These are phyloP conservation scores for Populus hybrid DNA, from an alignment of 441 rosid species.

Conservation along the genomic window DNA sequence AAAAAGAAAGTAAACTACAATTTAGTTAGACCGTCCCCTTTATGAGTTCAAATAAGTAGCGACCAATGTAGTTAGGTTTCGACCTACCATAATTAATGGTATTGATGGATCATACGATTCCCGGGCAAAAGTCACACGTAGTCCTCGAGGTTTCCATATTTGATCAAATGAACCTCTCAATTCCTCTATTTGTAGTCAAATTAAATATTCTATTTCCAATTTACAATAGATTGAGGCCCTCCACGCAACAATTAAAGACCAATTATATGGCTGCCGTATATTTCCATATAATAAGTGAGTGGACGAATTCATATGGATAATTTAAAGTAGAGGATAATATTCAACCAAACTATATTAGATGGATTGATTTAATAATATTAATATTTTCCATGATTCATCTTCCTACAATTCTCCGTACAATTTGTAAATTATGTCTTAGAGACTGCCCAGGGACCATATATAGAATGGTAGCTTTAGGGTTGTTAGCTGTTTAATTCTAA, in stretches of 20 bases:
- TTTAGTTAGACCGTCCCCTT: slow-evolving; percentile 27
- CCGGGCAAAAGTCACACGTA: neutral
- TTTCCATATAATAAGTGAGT: neutral
- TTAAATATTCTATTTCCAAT: neutral
- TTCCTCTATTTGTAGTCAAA: neutral
- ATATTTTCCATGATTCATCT: neutral
- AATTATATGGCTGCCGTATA: neutral
- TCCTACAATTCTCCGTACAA: neutral
- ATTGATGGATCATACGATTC: slow-evolving; percentile 14
- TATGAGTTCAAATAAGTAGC: slow-evolving; percentile 29
- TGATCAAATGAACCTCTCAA: neutral
- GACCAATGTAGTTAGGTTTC: slow-evolving; percentile 28
- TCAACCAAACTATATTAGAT: neutral
- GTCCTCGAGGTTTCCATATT: neutral
- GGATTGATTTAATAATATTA: neutral
- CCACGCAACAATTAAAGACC: neutral
- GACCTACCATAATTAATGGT: slow-evolving; percentile 40
- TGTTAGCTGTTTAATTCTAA: slow-evolving; percentile 26
- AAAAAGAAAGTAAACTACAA: neutral
- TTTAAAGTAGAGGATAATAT: neutral
- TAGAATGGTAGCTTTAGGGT: slow-evolving; percentile 19
- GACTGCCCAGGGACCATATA: slow-evolving; percentile 24
- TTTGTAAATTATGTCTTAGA: slow-evolving; percentile 8
- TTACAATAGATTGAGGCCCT: neutral
- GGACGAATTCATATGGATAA: neutral